A percentile compares a stretch with the other conserved stretches of the same genome.
Conservation (phyloP, 2,329 filamentous ascomycete genomes). For the Botryotinia narcissicola region DNA sequence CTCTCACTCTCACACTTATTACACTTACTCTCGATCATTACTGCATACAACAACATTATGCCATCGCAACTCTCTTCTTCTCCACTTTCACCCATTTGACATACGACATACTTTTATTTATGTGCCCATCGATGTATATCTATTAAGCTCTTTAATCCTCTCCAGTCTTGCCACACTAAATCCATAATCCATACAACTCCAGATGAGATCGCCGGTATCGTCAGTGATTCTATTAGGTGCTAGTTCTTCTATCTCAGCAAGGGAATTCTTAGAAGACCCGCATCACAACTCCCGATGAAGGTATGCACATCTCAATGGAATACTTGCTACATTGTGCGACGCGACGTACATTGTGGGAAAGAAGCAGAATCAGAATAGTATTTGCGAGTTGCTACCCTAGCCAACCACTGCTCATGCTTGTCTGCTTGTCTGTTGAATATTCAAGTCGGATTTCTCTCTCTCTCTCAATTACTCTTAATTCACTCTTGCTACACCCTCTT, state of each 20-base stretch:
- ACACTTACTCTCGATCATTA: not conserved
- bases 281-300: conserved; percentile 35
- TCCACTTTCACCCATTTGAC: not conserved
- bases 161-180: not conserved
- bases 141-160: conserved; percentile 11
- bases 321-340: not conserved
- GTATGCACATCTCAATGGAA: conserved; percentile 30
- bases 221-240: conserved; percentile 34
- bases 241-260: conserved; percentile 35
- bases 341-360: conserved; percentile 2
- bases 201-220: conserved; percentile 35
- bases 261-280: conserved; percentile 31
- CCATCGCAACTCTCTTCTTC: conserved; percentile 9
- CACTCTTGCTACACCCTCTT: not conserved
- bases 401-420: conserved; percentile 1
- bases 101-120: not conserved
- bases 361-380: not conserved
- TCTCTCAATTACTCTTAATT: not conserved
- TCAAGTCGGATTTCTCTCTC: not conserved
- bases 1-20: too few species aligned
- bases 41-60: conserved; percentile 11
- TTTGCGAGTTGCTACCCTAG: not conserved
- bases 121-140: conserved; percentile 6
- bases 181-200: conserved; percentile 26
- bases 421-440: not conserved